Evolutionary conservation across 1,139 yeast genomes (phyloP), one percentile per base, ranked within the genome.

Genomic region (Saccharomyces hybrid): DNA sequence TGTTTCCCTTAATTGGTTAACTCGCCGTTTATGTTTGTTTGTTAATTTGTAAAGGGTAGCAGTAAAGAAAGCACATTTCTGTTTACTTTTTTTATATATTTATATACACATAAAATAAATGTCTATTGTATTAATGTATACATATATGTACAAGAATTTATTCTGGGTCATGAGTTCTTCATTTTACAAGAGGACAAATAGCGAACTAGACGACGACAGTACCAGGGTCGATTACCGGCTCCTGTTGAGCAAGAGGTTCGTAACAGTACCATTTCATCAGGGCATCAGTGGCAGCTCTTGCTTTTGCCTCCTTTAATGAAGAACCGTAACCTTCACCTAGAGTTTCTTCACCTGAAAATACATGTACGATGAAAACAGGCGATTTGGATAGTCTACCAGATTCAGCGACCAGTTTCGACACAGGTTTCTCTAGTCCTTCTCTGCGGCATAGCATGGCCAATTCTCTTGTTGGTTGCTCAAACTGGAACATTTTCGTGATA

Each of bases 261-360:
- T 91, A 93, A 67, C 95, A 80, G 74, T 93, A 93, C 84, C 95
- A 93, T 57, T 88, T 82, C 79, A 90, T 84, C 69, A 93, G 80
- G 30, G 98, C 93, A 71, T 87, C 87, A 50, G 90, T 95, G 51
- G 90, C 88, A 32, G 97, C 95, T 71, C 97, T 82, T 41, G 90
- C 87, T 71, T 90, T 88, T 49, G 98, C 97, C 73, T 93, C 99
- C 61, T 80, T 81, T 63, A 93, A 76, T 49, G 96, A 87, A n/a
- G 95, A 78, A 50, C 98, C 99, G 65, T 87, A 90, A 49, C 97
- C 97, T 73, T 93, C 98, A 53, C 98, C 97, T 56, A 93, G 77
- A 72, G 89, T 86, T 58, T 83, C 83, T 25, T 78, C 77, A 41
- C 97, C 98, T 55, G 86, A 78, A 71, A 90, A 93, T 1, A 89